Evolutionary conservation across 129 eudicot species (phyloP).

Genomic region (Ambrosia trifida): DNA sequence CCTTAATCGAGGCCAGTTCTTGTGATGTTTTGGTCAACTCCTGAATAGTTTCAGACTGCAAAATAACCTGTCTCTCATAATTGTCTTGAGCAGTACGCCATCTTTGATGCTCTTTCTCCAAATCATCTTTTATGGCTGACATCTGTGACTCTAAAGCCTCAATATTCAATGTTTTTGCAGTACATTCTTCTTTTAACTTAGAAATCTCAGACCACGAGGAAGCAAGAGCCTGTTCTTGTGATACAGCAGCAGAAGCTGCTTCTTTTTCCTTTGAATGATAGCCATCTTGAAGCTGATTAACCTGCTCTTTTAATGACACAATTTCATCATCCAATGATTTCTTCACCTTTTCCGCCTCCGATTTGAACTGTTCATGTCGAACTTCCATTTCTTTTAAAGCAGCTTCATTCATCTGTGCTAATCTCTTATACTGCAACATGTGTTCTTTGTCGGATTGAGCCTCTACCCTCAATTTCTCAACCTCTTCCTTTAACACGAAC

Average conservation of each 20-base stretch:
- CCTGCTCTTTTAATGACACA: constrained; percentile 53
- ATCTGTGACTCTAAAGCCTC: constrained; percentile 59
- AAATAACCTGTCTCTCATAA: constrained; percentile 92
- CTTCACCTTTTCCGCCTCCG: constrained; percentile 67
- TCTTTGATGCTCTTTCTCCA: constrained; percentile 73
- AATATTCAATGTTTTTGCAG: constrained; percentile 48
- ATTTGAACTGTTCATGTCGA: constrained; percentile 59
- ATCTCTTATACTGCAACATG: constrained; percentile 86
- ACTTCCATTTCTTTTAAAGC: constrained; percentile 81
- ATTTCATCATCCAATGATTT: constrained; percentile 70
- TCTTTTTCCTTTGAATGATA: constrained; percentile 61
- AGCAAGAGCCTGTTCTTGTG: constrained; percentile 70
- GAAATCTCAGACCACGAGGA: constrained; percentile 56
- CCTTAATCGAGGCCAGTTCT: constrained; percentile 60
- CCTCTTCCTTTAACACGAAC: constrained; percentile 53
- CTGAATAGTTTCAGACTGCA: constrained; percentile 91
- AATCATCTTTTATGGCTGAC: constrained; percentile 57
- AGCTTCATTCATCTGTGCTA: constrained; percentile 82
- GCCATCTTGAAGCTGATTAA: constrained; percentile 64
- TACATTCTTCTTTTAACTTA: constrained; percentile 59
- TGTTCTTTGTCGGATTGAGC: constrained; percentile 66
- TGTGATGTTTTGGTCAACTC: constrained; percentile 90
- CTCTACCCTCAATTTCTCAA: constrained; percentile 64
- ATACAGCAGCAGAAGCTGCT: constrained; percentile 60
- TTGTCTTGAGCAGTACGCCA: constrained; percentile 82